Conservation (phyloP, 2,329 filamentous ascomycete genomes). For the Xylariales sp. region DNA sequence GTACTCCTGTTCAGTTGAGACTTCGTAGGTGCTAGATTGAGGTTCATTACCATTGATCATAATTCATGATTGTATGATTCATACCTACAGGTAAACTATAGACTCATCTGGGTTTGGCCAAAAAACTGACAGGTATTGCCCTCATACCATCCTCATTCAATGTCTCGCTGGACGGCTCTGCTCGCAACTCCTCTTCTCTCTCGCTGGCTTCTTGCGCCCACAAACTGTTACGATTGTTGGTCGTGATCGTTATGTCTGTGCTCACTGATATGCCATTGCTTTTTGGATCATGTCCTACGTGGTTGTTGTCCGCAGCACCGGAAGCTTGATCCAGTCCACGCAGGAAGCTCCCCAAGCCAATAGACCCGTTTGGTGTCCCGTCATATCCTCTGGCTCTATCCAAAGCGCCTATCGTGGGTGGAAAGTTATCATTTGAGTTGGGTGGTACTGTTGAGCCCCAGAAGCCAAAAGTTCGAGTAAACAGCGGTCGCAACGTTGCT, state of each 20-base stretch:
- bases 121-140: not conserved
- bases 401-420: conserved; percentile 1
- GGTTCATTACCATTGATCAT: too few relatives aligned
- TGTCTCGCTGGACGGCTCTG: conserved; percentile 1
- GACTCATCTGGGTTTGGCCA: too few relatives aligned
- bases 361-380: not conserved
- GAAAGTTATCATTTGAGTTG: not conserved
- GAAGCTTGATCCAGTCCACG: not conserved
- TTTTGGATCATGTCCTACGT: not conserved
- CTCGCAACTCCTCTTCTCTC: not conserved
- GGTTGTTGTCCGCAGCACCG: not conserved
- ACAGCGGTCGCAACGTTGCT: conserved; percentile 41
- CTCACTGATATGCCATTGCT: not conserved
- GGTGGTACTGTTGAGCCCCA: not conserved
- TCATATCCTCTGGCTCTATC: conserved; percentile 1
- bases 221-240: not conserved
- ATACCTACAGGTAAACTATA: too few relatives aligned
- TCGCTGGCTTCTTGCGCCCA: not conserved
- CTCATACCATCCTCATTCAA: not conserved
- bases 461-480: conserved; percentile 1
- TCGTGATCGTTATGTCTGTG: not conserved
- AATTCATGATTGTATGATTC: too few relatives aligned
- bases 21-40: too few relatives aligned
- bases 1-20: too few relatives aligned
- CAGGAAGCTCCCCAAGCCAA: not conserved